phyloP scores from a whole-genome alignment of 441 rosid genomes.

The Populus hybrid region DNA sequence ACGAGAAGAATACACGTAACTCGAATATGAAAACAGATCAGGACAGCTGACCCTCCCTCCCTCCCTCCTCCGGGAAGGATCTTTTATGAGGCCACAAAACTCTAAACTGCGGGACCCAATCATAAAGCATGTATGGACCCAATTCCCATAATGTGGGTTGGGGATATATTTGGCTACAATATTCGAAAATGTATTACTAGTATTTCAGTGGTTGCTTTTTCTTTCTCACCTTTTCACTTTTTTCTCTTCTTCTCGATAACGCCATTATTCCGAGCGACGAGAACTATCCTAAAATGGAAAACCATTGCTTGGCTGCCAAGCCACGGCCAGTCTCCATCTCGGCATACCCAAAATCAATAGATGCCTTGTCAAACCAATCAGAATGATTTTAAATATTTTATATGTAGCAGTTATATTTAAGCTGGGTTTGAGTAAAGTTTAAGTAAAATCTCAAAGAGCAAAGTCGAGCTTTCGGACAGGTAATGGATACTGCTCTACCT shows the following conservation, averaged over 20 bases:
- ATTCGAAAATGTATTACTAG: not conserved
- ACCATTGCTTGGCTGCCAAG: not conserved
- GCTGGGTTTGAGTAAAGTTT: too few relatives aligned
- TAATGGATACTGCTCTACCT: too few relatives aligned
- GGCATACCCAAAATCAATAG: too few relatives aligned
- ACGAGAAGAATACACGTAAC: not conserved
- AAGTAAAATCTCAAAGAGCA: too few relatives aligned
- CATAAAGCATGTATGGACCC: too few relatives aligned
- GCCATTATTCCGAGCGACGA: not conserved
- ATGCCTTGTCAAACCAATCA: too few relatives aligned
- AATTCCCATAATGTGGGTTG: not conserved
- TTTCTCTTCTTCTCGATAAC: not conserved
- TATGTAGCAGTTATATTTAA: too few relatives aligned
- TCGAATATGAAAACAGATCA: not conserved
- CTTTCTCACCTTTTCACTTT: not conserved
- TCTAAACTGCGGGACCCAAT: too few relatives aligned
- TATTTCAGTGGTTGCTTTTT: not conserved
- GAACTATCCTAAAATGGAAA: not conserved
- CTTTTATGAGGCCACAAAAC: not conserved
- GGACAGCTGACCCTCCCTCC: not conserved
- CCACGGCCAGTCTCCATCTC: not conserved
- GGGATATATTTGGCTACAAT: not conserved
- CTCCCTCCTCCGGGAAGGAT: not conserved
- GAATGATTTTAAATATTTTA: too few relatives aligned
- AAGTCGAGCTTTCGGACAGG: too few relatives aligned